Percentiles rank a stretch among this genome's conserved stretches.
Evolutionary conservation across 805 yeast genomes (phyloP).

Genomic region (Candida nanaspora): DNA sequence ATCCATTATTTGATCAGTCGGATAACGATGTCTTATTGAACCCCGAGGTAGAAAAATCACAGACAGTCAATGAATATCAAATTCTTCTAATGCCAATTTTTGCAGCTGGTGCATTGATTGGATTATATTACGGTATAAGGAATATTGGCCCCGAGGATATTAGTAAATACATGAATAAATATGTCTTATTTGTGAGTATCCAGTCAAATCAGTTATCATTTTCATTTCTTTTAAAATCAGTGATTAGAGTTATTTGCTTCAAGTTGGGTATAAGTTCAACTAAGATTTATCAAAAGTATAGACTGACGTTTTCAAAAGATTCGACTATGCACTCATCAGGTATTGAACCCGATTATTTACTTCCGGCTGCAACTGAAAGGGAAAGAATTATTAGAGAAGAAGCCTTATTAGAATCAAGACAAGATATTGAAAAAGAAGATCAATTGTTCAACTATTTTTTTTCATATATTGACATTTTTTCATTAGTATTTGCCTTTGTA

Average conservation of each 20-base stretch:
- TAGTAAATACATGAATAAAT: constrained; percentile 25
- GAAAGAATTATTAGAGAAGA: constrained; percentile 23
- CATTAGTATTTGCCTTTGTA: constrained; percentile 12
- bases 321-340: constrained; percentile 31
- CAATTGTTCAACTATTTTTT: constrained; percentile 30
- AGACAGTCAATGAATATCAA: constrained; percentile 16
- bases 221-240: constrained; percentile 18
- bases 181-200: constrained; percentile 28
- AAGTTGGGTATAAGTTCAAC: constrained; percentile 19
- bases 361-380: constrained; percentile 24
- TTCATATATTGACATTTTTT: constrained; percentile 23
- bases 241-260: constrained; percentile 23
- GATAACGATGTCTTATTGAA: constrained; percentile 25
- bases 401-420: constrained; percentile 13
- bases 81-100: constrained; percentile 38
- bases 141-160: constrained; percentile 25
- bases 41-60: constrained; percentile 8
- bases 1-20: constrained; percentile 34
- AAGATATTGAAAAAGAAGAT: constrained; percentile 15
- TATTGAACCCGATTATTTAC: constrained; percentile 22
- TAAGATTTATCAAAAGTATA: constrained; percentile 28
- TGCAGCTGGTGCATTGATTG: constrained; percentile 31
- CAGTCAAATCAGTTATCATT: constrained; percentile 26
- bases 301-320: constrained; percentile 35
- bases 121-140: constrained; percentile 30